These are phyloP conservation scores for Vitis hybrid DNA, from an alignment of 177 flowering plant genomes.

Conservation along the genomic window DNA sequence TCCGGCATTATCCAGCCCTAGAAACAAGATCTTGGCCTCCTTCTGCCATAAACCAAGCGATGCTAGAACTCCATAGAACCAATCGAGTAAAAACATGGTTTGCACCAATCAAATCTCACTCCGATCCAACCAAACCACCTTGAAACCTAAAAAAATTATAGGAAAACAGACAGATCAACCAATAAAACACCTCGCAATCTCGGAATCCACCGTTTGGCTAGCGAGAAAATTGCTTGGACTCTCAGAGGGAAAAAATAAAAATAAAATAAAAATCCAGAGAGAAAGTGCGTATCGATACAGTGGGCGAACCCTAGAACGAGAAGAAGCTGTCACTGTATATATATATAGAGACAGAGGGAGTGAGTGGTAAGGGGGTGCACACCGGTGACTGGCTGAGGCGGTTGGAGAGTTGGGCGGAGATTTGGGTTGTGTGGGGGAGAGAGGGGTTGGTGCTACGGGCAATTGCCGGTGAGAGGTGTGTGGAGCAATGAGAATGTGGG, in stretches of 20 bases:
- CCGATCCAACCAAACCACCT: not conserved
- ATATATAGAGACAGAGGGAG: not conserved
- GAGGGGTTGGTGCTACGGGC: not conserved
- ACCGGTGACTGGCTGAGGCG: slow-evolving; percentile 2
- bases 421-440: not conserved
- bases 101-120: not conserved
- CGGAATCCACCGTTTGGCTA: not conserved
- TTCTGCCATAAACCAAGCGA: slow-evolving; percentile 36
- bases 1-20: slow-evolving; percentile 39
- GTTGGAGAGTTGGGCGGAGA: not conserved
- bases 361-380: not conserved
- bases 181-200: slow-evolving; percentile 1
- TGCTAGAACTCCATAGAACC: slow-evolving; percentile 42
- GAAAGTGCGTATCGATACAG: not conserved
- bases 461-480: not conserved
- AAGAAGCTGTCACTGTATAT: not conserved
- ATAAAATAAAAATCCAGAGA: not conserved
- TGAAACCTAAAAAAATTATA: not conserved
- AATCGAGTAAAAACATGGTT: slow-evolving; percentile 43
- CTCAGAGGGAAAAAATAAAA: not conserved
- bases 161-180: slow-evolving; percentile 5
- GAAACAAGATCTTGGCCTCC: slow-evolving; percentile 33
- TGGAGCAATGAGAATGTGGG: slow-evolving; percentile 3
- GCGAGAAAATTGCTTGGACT: not conserved
- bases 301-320: not conserved